A percentile compares a stretch with the other conserved stretches of the same genome.
phyloP scores from a whole-genome alignment of 2,329 filamentous ascomycete genomes.

The Fusarium torulosum region DNA sequence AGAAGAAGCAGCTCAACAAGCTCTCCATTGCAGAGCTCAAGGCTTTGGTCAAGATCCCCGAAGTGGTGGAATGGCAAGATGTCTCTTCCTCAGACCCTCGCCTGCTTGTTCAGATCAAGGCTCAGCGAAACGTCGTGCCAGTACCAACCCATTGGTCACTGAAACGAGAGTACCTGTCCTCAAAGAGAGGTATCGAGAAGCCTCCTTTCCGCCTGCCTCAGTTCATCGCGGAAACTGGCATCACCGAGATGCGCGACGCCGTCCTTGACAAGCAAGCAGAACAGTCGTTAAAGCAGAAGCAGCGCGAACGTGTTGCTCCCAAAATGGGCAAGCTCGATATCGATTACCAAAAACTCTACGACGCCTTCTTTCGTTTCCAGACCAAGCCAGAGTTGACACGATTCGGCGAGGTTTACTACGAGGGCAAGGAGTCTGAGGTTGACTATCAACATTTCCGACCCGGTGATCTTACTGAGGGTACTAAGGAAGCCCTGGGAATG shows the following conservation, averaged over 20 bases:
- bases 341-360: slow-evolving; percentile 97
- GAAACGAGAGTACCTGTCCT: slow-evolving; percentile 96
- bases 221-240: slow-evolving; percentile 97
- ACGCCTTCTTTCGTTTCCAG: slow-evolving; percentile 98
- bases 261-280: slow-evolving; percentile 96
- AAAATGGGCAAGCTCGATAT: slow-evolving; percentile 99
- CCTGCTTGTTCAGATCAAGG: slow-evolving; percentile 93
- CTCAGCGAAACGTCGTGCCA: slow-evolving; percentile 93
- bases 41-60: slow-evolving; percentile 88
- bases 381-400: slow-evolving; percentile 94
- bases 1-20: slow-evolving; percentile 90
- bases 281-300: slow-evolving; percentile 92
- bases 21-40: slow-evolving; percentile 96
- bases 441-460: slow-evolving; percentile 91
- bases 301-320: slow-evolving; percentile 90
- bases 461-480: slow-evolving; percentile 87
- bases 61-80: slow-evolving; percentile 98
- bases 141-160: slow-evolving; percentile 95
- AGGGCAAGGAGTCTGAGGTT: slow-evolving; percentile 98
- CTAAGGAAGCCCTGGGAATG: slow-evolving; percentile 94
- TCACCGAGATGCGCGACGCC: slow-evolving; percentile 97
- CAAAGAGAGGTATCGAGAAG: slow-evolving; percentile 97
- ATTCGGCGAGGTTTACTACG: slow-evolving; percentile 99
- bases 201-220: slow-evolving; percentile 91
- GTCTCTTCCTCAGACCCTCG: slow-evolving; percentile 90